Conservation (phyloP, 768 basidiomycete genomes). For the Serendipita indica region DNA sequence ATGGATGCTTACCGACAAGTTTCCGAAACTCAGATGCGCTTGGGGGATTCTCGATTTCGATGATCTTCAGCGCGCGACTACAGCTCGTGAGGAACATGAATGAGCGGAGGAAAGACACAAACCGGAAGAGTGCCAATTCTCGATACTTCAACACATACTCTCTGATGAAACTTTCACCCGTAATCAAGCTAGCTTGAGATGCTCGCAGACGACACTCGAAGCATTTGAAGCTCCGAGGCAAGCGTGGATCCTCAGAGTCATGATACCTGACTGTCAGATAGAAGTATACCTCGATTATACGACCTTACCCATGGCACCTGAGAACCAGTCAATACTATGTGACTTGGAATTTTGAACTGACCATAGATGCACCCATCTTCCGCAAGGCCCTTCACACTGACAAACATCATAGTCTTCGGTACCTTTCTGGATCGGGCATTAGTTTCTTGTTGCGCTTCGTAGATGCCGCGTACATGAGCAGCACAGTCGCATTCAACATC, state of each 20-base stretch:
- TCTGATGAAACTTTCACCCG: slow-evolving; percentile 42
- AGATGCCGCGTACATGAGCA: slow-evolving; percentile 22
- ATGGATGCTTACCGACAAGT: slow-evolving; percentile 44
- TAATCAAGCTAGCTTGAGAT: slow-evolving; percentile 52
- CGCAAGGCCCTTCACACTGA: slow-evolving; percentile 58
- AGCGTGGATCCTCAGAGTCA: slow-evolving; percentile 36
- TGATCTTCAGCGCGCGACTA: slow-evolving; percentile 57
- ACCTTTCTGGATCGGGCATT: slow-evolving; percentile 24
- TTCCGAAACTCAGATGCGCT: slow-evolving; percentile 39
- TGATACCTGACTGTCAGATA: slow-evolving; percentile 37
- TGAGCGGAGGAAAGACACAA: slow-evolving; percentile 3
- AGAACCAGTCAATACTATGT: background rate
- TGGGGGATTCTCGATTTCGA: slow-evolving; percentile 34
- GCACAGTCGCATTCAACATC: slow-evolving; percentile 58
- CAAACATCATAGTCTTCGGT: slow-evolving; percentile 37
- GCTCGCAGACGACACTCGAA: slow-evolving; percentile 62
- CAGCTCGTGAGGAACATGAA: slow-evolving; percentile 8
- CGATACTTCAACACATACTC: slow-evolving; percentile 48
- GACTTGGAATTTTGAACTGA: slow-evolving; percentile 24
- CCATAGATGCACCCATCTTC: slow-evolving; percentile 66
- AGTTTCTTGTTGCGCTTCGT: background rate
- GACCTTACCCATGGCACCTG: slow-evolving; percentile 47
- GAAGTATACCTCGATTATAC: background rate
- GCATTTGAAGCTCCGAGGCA: slow-evolving; percentile 50
- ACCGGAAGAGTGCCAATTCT: slow-evolving; percentile 62